These are phyloP conservation scores for Mycena albidolilacea DNA, from an alignment of 768 basidiomycete species.

Conservation along the genomic window DNA sequence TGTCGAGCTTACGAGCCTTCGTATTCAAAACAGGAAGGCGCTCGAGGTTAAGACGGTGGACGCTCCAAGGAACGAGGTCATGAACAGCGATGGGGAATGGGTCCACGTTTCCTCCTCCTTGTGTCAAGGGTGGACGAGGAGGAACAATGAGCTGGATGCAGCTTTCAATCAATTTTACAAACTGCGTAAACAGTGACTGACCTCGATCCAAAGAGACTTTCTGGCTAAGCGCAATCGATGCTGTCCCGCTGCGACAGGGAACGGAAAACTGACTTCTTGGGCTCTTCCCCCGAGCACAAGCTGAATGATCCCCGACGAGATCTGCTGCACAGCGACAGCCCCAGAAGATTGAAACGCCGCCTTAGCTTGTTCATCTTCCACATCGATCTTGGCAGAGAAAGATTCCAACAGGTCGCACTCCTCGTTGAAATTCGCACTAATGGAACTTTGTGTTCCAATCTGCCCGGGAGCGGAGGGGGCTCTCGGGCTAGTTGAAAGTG, in stretches of 20 bases:
- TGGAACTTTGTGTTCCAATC: constrained; percentile 41
- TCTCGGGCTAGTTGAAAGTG: not conserved
- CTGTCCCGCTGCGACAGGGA: constrained; percentile 15
- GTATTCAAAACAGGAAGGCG: constrained; percentile 48
- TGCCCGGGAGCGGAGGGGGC: constrained; percentile 12
- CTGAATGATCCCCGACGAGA: constrained; percentile 41
- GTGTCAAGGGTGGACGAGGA: constrained; percentile 37
- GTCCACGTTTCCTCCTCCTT: constrained; percentile 43
- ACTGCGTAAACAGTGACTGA: constrained; percentile 46
- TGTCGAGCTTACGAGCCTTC: constrained; percentile 13
- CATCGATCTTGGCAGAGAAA: constrained; percentile 38
- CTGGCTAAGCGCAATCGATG: constrained; percentile 30
- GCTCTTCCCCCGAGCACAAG: constrained; percentile 45
- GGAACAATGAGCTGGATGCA: constrained; percentile 37
- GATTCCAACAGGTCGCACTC: constrained; percentile 43
- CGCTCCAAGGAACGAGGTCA: constrained; percentile 45
- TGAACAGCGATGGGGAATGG: constrained; percentile 45
- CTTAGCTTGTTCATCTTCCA: constrained; percentile 41
- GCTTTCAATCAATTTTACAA: constrained; percentile 1
- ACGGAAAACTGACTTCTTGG: constrained; percentile 15
- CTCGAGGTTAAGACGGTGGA: constrained; percentile 53
- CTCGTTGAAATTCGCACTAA: constrained; percentile 43
- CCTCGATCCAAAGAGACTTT: constrained; percentile 44
- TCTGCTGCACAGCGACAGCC: constrained; percentile 36
- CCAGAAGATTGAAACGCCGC: constrained; percentile 38